Evolutionary conservation across 805 yeast genomes (phyloP).

Genomic region (Tetrapisispora pingtungensis): DNA sequence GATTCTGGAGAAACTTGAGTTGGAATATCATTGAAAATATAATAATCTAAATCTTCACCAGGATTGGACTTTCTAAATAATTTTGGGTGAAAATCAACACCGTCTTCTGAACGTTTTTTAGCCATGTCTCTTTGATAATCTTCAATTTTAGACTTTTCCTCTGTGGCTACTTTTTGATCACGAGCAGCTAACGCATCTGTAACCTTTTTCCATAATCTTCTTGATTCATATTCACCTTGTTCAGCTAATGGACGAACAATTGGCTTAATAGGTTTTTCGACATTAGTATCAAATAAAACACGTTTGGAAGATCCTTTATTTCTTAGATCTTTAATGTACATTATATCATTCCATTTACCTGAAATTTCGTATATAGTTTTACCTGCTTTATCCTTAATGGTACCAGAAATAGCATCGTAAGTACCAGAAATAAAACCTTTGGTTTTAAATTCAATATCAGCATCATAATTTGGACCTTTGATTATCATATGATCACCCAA

Average conservation of each 20-base stretch:
- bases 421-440: slow-evolving; percentile 91
- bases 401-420: slow-evolving; percentile 81
- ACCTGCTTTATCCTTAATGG: slow-evolving; percentile 43
- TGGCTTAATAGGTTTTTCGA: slow-evolving; percentile 48
- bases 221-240: slow-evolving; percentile 74
- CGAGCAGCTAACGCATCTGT: slow-evolving; percentile 69
- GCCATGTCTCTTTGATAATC: slow-evolving; percentile 72
- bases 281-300: slow-evolving; percentile 51
- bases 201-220: slow-evolving; percentile 76
- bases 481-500: slow-evolving; percentile 86
- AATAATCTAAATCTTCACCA: slow-evolving; percentile 47
- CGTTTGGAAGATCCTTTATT: slow-evolving; percentile 37
- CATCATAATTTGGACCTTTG: slow-evolving; percentile 50
- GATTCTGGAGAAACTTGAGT: slow-evolving; percentile 38
- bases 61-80: slow-evolving; percentile 47
- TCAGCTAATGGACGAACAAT: slow-evolving; percentile 65
- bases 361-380: slow-evolving; percentile 53
- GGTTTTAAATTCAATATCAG: slow-evolving; percentile 87
- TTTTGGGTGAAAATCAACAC: slow-evolving; percentile 72
- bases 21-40: slow-evolving; percentile 55
- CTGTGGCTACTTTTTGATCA: slow-evolving; percentile 77
- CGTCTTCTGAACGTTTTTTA: slow-evolving; percentile 64
- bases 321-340: slow-evolving; percentile 51
- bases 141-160: slow-evolving; percentile 79
- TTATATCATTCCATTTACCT: slow-evolving; percentile 91